These are phyloP conservation scores for Cephaloascus albidus DNA, from an alignment of 805 yeast species.

Conservation along the genomic window DNA sequence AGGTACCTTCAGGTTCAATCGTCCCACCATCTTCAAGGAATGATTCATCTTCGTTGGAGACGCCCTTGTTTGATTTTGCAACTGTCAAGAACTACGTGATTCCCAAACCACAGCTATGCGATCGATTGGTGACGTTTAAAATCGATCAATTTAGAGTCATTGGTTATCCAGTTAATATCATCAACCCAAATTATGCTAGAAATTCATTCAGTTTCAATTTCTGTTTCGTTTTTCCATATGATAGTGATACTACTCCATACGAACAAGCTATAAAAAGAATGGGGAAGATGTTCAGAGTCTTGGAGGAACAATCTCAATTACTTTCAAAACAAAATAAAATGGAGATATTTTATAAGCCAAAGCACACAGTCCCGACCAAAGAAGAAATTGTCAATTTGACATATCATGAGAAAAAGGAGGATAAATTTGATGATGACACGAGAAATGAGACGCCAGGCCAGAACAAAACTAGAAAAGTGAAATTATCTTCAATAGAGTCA, in stretches of 20 bases:
- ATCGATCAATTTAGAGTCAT: conserved; percentile 62
- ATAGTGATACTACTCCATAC: conserved; percentile 74
- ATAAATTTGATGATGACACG: conserved; percentile 16
- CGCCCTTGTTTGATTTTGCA: conserved; percentile 65
- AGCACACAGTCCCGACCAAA: conserved; percentile 1
- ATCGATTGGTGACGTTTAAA: conserved; percentile 66
- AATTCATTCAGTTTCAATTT: conserved; percentile 91
- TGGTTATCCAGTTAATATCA: conserved; percentile 84
- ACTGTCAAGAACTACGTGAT: conserved; percentile 83
- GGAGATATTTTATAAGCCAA: not conserved
- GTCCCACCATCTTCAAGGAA: conserved; percentile 20
- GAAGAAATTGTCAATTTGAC: conserved; percentile 4
- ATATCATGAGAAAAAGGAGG: conserved; percentile 26
- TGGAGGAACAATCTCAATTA: conserved; percentile 82
- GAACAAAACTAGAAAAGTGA: conserved; percentile 6
- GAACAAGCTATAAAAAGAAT: conserved; percentile 78
- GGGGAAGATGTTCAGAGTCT: conserved; percentile 79
- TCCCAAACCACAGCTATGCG: conserved; percentile 89
- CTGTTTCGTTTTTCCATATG: conserved; percentile 82
- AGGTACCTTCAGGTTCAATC: conserved; percentile 76
- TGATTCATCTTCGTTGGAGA: conserved; percentile 23
- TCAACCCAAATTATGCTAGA: conserved; percentile 68
- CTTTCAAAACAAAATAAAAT: conserved; percentile 33
- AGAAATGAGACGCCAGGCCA: not conserved
- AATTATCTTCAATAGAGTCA: conserved; percentile 51